These are phyloP conservation scores for Symbiodinium pilosum DNA, from an alignment of 73 alveolate species.

Conservation along the genomic window DNA sequence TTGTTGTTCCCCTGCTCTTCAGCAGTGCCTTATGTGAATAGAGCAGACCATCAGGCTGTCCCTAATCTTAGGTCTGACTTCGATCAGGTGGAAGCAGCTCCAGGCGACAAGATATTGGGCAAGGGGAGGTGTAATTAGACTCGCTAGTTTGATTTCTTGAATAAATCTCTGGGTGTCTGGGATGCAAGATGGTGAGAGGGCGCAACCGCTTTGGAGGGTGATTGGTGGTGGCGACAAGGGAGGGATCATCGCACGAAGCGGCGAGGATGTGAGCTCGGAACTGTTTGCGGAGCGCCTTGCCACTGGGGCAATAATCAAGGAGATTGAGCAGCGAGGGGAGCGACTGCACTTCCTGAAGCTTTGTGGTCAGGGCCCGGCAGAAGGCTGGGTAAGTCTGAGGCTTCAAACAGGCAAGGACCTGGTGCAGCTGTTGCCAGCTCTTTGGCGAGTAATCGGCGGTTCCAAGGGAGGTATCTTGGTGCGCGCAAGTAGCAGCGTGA, in stretches of 20 bases:
- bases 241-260: slow-evolving; percentile 45
- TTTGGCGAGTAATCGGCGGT: slow-evolving; percentile 21
- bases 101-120: too few relatives aligned
- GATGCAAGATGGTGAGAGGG: not conserved
- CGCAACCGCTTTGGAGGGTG: not conserved
- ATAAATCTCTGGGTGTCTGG: too few relatives aligned
- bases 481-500: not conserved
- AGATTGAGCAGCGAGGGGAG: not conserved
- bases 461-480: slow-evolving; percentile 3
- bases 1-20: too few relatives aligned
- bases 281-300: slow-evolving; percentile 37
- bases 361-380: slow-evolving; percentile 32
- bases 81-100: too few relatives aligned
- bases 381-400: slow-evolving; percentile 39
- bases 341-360: slow-evolving; percentile 30
- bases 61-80: too few relatives aligned
- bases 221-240: slow-evolving; percentile 78
- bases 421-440: not conserved
- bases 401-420: slow-evolving; percentile 27
- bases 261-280: not conserved
- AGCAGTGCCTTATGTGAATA: too few relatives aligned
- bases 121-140: too few relatives aligned
- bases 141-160: too few relatives aligned
- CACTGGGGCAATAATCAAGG: slow-evolving; percentile 46
- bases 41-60: too few relatives aligned